Percentiles rank a stretch among this genome's conserved stretches.
Evolutionary conservation across 352 stramenopile species (phyloP).

Genomic region (Globisporangium echinulatum): DNA sequence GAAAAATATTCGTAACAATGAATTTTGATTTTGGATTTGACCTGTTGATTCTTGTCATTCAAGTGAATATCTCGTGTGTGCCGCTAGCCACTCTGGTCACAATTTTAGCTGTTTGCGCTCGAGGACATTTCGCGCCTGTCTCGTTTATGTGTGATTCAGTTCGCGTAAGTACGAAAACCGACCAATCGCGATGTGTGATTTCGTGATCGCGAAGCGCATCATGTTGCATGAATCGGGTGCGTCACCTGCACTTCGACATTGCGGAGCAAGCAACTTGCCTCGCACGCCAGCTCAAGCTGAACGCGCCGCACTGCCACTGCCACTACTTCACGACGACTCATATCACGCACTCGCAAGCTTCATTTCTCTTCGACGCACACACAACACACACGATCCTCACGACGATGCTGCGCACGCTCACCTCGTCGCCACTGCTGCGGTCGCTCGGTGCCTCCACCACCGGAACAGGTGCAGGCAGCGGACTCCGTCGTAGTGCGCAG

Average conservation of each 20-base stretch:
- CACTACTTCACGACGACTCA: neutral
- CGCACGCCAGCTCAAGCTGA: neutral
- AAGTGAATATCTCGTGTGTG: too few relatives aligned
- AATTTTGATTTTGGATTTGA: too few relatives aligned
- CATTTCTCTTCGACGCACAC: neutral
- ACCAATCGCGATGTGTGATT: neutral
- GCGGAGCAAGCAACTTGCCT: neutral
- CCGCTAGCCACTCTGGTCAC: too few relatives aligned
- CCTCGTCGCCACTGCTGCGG: constrained; percentile 16
- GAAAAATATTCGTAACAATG: too few relatives aligned
- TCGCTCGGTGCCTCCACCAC: neutral
- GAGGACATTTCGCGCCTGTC: neutral
- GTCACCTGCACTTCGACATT: neutral
- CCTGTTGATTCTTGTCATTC: too few relatives aligned
- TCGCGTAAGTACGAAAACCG: neutral
- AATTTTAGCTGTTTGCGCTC: too few relatives aligned
- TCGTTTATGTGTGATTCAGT: neutral
- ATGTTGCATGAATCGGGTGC: neutral
- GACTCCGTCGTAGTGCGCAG: neutral
- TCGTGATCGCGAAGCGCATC: neutral
- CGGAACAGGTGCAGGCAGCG: too few relatives aligned
- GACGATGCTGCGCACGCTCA: constrained; percentile 23
- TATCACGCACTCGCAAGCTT: neutral
- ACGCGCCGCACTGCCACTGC: neutral
- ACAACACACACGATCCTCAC: constrained; percentile 4